Base-by-base conservation (phyloP, 2,329 filamentous ascomycete species). In the Calonectria hongkongensis region DNA sequence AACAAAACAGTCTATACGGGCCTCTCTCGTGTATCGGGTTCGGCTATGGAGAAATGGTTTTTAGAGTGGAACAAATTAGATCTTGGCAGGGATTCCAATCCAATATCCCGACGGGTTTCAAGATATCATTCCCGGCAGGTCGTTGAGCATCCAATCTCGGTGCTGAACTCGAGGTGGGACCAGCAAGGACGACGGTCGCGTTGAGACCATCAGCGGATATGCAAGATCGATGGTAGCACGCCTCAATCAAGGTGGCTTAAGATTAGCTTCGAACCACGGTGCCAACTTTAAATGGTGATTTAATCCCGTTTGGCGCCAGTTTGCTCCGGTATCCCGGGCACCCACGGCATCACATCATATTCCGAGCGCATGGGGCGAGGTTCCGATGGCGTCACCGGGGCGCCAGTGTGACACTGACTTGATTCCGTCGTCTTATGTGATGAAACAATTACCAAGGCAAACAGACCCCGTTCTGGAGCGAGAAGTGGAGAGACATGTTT, bases 281-380 rank as follows among this genome's bases (percentile, higher is more conserved):
- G 54, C 54, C 39, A 60, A 60, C 54, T 60, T 60, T 60, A 41
- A 58, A 60, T 36, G 54, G 54, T 41, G 27, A 27, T 60, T 60
- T 41, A 36, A 41, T 41, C 30, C 15, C 33, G n/a, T 60, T 39
- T 39, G 4, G 13, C n/a, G 33, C 54, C 39, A 60, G n/a, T 15
- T 25, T 21, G 25, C 21, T 25, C 54, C 54, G 54, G 54, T 12
- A 15, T 28, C 13, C 21, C 21, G 36, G n/a, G 13, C 5, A 41
- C 33, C 33, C 21, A 21, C 18, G 13, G 33, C 16, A 41, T 58
- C n/a, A 16, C 54, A 58, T 58, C 54, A 58, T 58, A 10, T 41
- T 15, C 54, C 54, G 36, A 16, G 33, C 54, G 21, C 12, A 16
- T 36, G 54, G 54, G 21, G 39, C 54, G n/a, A 41, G 21, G 13